phyloP scores from a whole-genome alignment of 2,329 filamentous ascomycete genomes.

The Talaromyces sp. region DNA sequence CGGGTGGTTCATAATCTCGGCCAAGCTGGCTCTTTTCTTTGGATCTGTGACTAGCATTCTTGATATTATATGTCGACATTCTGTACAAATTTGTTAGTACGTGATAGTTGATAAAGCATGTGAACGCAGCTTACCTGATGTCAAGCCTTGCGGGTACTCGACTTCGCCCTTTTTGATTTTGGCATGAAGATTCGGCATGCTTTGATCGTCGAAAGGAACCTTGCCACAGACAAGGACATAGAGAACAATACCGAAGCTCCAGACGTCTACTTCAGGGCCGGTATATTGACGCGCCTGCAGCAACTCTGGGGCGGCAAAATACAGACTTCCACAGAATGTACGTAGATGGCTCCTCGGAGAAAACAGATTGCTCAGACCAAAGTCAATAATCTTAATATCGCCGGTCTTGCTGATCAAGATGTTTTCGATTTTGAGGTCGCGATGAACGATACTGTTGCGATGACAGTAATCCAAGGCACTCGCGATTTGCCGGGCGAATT shows the following conservation, averaged over 20 bases:
- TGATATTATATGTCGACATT: constrained; percentile 89
- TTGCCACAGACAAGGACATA: constrained; percentile 97
- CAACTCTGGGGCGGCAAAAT: constrained; percentile 94
- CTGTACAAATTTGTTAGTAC: constrained; percentile 53
- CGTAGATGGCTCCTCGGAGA: constrained; percentile 81
- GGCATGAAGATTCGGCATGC: constrained; percentile 95
- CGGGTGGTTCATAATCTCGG: constrained; percentile 90
- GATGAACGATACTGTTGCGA: constrained; percentile 95
- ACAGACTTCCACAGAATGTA: constrained; percentile 95
- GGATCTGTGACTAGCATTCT: constrained; percentile 96
- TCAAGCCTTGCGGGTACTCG: constrained; percentile 92
- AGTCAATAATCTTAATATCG: constrained; percentile 99
- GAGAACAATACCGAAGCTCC: constrained; percentile 97
- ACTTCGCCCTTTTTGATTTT: constrained; percentile 98
- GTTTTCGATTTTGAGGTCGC: constrained; percentile 97
- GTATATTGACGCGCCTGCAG: constrained; percentile 92
- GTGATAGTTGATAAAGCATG: constrained; percentile 18
- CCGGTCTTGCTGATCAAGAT: constrained; percentile 98
- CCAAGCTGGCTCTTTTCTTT: constrained; percentile 76
- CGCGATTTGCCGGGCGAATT: constrained; percentile 95
- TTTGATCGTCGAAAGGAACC: constrained; percentile 97
- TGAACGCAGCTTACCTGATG: constrained; percentile 64
- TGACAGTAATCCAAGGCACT: constrained; percentile 97
- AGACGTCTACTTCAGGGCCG: constrained; percentile 93
- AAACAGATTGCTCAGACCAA: constrained; percentile 95